Evolutionary conservation across 2,329 filamentous ascomycete species (phyloP), one percentile per base, ranked within the genome.

Genomic region (Diaporthe capsici): DNA sequence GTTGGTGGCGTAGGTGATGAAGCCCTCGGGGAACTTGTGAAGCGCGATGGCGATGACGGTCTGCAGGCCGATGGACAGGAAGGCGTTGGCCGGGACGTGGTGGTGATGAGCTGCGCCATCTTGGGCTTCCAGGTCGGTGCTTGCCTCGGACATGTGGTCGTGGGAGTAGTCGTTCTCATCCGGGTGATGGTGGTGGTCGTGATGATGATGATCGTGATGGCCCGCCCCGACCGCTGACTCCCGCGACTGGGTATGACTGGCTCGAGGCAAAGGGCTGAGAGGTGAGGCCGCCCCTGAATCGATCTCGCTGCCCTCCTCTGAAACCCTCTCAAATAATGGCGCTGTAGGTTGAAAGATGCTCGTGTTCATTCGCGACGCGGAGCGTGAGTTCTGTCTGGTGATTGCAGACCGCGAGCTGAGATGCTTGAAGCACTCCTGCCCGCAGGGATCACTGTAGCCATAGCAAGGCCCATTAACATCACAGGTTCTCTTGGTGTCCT

Each of bases 1-100:
- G 84, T 98, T 99, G 13, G 97, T 98, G 13, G 97, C 96, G 83
- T 97, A 99, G 1, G 96, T 98, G 79, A 99, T 93, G 82, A 94
- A 94, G 31, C 92, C 92, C 81, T 93, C 97, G 1, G 97, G 97
- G 49, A 98, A 93, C 83, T 99, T 99, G 87, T 99, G 97, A 1
- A 99, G 88, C 10, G 96, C 95, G 78, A 99, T 98, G 8, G 97
- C 97, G 70, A 98, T 93, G 22, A 95, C 96, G 0, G 97, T 98
- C 84, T 99, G 97, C 0, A 99, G 90, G n/a, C 97, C 96, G 76
- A 98, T 97, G 71, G 94, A 94, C 77, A 98, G 88, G 83, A 98
- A 99, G 8, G 95, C 95, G 81, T 98, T 98, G 77, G 94, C 93
- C 0, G 96, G 95, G 4, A 98, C 96, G 83, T 99, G 97, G 84